Evolutionary conservation across 2,329 filamentous ascomycete genomes (phyloP), one percentile per base, ranked within the genome.

Genomic region (Chrysosporium queenslandicum): DNA sequence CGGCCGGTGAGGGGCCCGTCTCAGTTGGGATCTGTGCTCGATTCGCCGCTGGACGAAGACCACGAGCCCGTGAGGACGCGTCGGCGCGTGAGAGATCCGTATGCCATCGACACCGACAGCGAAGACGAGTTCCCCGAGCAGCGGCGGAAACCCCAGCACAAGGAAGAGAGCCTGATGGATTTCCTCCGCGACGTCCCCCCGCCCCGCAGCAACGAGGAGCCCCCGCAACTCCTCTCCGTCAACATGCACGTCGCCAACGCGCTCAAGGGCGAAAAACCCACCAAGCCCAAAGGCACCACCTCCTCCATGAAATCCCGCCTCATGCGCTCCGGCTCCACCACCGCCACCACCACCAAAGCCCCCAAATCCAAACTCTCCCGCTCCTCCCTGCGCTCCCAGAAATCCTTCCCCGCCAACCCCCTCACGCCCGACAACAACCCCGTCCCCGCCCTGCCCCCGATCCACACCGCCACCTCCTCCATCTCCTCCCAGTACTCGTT

Each of bases 81-180:
- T 41, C 80, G 84, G 42, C 82, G 87, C 25, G 81, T 89, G 48
- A 86, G 80, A 53, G 92, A 98, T 62, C 92, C 91, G 0, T 97
- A 97, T 59, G 87, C 89, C n/a, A 87, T 97, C 57, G 90, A 96
- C 63, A 74, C 82, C 27, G 72, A 73, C 50, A 86, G 83, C 60
- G 84, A 87, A 52, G 80, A 85, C 50, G 82, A 82, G 3, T 75
- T 82, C 7, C 46, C 47, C 61, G 61, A 2, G 58, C 60, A 25
- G 54, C 61, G n/a, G 65, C 68, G 50, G 58, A 62, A 39, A 64
- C 39, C 49, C 12, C 49, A 51, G 20, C 40, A 66, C n/a, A 61
- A 71, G 18, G 71, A 74, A 58, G 73, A 74, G 57, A 74, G 71
- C 54, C 58, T 74, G 40, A 66, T 73, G 20, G 74, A 76, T 55